Base-by-base conservation (phyloP, 2,329 filamentous ascomycete species). In the Chrysosporium queenslandicum region DNA sequence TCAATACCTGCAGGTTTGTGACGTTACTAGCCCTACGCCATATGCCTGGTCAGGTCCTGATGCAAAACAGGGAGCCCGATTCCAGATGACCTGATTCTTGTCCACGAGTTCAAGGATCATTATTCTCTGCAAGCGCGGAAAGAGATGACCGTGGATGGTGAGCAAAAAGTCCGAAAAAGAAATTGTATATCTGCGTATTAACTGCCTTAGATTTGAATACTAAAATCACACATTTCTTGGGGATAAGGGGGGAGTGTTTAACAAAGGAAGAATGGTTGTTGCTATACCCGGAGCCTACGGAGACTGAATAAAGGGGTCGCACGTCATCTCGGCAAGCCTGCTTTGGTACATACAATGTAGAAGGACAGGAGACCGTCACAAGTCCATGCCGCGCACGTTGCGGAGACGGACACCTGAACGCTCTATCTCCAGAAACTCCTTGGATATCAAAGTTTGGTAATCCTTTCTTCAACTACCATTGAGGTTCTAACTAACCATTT, bases 81-180 rank as follows among this genome's bases (percentile, higher is more conserved):
- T 21, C 59, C 59, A 18, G 49, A 59, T 20, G 58, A 61, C 56
- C 55, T 61, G 1, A 60, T 60, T 45, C 46, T 61, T 11, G 59
- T 61, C 12, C 59, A 61, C 49, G 58, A 60, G 49, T 60, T 61
- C 50, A 23, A 42, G 8, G 57, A 60, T 41, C 58, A 61, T 47
- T 61, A 59, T 46, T 60, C 58, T 12, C 42, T 60, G 46, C 61
- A 58, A 53, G 58, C 53, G 27, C 55, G 29, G 42, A 55, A 39
- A 32, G 58, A 52, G 53, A 63, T 57, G 58, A 57, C 45, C 16
- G 48, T 58, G 18, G 53, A 55, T 42, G 57, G 55, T 48, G 32
- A 34, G 45, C 37, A 12, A 36, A 25, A 42, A 46, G 16, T 25
- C 16, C 16, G 21, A 21, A 20, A 9, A 36, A 46, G 34, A n/a